A percentile compares a stretch with the other conserved stretches of the same genome.
Conservation (phyloP, 345 rosid species). For the Noccaea caerulescens region DNA sequence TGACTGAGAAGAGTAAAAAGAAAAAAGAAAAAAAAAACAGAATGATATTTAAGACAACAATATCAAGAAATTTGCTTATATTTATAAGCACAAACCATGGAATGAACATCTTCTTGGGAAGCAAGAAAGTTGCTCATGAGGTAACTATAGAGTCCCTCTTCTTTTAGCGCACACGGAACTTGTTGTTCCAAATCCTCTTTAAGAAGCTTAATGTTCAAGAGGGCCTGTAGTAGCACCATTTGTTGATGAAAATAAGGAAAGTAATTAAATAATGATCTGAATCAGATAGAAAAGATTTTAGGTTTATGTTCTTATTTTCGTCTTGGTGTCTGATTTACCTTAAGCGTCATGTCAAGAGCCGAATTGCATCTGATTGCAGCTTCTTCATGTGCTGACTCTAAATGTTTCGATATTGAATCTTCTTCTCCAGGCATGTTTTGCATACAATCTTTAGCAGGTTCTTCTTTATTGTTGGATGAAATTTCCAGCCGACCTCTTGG, state of each 20-base stretch:
- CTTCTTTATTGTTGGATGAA: constrained; percentile 2
- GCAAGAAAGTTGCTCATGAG: neutral
- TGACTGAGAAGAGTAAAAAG: neutral
- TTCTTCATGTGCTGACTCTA: constrained; percentile 14
- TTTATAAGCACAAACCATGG: neutral
- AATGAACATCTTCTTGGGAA: neutral
- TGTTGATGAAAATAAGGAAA: no score
- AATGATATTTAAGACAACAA: no score
- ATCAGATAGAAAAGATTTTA: no score
- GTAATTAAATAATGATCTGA: no score
- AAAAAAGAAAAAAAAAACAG: no score
- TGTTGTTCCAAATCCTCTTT: no score
- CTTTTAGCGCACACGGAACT: no score
- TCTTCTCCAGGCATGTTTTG: constrained; percentile 26
- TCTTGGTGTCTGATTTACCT: constrained; percentile 16
- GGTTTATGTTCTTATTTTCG: no score
- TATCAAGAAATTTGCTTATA: neutral
- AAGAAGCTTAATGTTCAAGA: no score
- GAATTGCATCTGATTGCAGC: constrained; percentile 14
- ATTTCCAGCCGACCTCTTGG: neutral
- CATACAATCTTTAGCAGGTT: constrained; percentile 21
- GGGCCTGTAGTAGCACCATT: no score
- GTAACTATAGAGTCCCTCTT: neutral
- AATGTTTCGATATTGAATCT: neutral
- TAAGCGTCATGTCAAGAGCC: constrained; percentile 31